Base-by-base conservation (phyloP, 2,329 filamentous ascomycete genomes). In the Colletotrichum caudatum region DNA sequence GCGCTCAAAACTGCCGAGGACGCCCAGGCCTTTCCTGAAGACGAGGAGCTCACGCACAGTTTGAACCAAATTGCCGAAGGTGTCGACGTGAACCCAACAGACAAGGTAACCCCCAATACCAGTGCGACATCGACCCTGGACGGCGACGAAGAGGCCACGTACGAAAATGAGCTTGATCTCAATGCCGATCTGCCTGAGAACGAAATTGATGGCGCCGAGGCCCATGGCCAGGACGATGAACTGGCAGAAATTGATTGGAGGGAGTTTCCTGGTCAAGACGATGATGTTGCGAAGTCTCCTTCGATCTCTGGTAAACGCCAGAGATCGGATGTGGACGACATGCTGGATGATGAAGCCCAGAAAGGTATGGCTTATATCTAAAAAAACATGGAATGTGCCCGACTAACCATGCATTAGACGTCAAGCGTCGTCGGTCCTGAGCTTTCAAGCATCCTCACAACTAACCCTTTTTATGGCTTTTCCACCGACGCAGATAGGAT, bases 61-160 rank as follows among this genome's bases (percentile, higher is more conserved):
- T 41, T 62, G 8, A 53, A 66, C 14, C 51, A 71, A 33, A 61
- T 53, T 23, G 44, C 23, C 39, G 39, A 58, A 39, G 61, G 44
- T 37, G 37, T 57, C 41, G 62, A 73, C 44, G 53, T 64, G 14
- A 51, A 29, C 29, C 50, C 51, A 18, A 61, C 60, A 39, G 64
- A 61, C 54, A 73, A 74, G 69, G 72, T 66, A 69, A 73, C 66
- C 39, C 66, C 72, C 56, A 72, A 67, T 29, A 76, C 78, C 35
- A 79, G 78, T 66, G 79, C 78, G 26, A 80, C 79, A 20, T 76
- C 78, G 37, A 81, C 80, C 6, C 73, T 81, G 44, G 75, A 77
- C 60, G 81, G 78, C 56, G 78, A 80, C 46, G 80, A 77, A 48
- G 78, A 80, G 41, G 76, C 74, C 33, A 74, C 72, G 33, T 74